A percentile compares a stretch with the other conserved stretches of the same genome.
phyloP scores from a whole-genome alignment of 345 rosid genomes.

The Rhodamnia argentea region DNA sequence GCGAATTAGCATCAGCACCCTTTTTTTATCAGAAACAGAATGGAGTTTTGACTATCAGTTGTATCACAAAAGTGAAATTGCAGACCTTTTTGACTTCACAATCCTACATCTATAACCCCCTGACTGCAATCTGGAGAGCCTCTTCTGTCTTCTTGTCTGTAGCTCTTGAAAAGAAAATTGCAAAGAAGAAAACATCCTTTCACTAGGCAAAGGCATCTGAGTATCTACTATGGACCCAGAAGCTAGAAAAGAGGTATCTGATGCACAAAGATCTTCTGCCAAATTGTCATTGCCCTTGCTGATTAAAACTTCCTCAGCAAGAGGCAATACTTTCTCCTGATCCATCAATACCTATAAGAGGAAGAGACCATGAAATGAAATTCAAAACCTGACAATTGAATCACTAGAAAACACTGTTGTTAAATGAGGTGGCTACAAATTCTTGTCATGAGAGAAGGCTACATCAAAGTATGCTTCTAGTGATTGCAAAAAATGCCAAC shows the following conservation, averaged over 20 bases:
- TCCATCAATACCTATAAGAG: conserved; percentile 24
- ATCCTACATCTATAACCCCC: conserved; percentile 19
- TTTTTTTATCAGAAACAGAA: neutral
- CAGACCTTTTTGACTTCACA: conserved; percentile 34
- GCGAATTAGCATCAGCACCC: conserved; percentile 9
- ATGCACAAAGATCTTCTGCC: conserved; percentile 23
- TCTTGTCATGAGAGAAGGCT: neutral
- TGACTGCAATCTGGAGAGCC: conserved; percentile 38
- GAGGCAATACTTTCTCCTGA: conserved; percentile 18
- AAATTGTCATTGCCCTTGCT: conserved; percentile 10
- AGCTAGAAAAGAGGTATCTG: conserved; percentile 24
- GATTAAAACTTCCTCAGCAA: conserved; percentile 18
- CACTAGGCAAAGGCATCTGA: conserved; percentile 33
- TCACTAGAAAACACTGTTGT: neutral
- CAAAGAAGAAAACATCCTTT: conserved; percentile 46
- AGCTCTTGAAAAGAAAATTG: conserved; percentile 70
- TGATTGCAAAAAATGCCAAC: neutral
- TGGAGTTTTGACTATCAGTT: neutral
- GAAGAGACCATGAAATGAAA: conserved; percentile 6
- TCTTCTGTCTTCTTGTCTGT: conserved; percentile 47
- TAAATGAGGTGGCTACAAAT: neutral
- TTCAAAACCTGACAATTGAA: neutral
- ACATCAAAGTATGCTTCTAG: neutral
- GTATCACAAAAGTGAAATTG: neutral
- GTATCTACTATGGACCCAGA: conserved; percentile 28